These are phyloP conservation scores for Hylodesmum podocarpum DNA, from an alignment of 306 rosid species.

Conservation along the genomic window DNA sequence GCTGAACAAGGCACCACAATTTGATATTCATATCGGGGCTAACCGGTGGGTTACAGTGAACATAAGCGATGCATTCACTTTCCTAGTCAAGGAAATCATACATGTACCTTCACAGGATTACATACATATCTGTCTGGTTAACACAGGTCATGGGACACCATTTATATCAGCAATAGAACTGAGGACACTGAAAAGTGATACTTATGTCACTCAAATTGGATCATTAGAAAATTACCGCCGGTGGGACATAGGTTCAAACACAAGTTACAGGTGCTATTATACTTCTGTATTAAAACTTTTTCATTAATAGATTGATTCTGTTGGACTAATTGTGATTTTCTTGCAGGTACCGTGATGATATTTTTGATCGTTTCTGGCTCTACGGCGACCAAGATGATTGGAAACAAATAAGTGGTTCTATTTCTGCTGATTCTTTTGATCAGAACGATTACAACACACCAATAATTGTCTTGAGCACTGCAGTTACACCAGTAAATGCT, in stretches of 20 bases:
- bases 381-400: background rate
- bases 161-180: conserved; percentile 47
- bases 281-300: background rate
- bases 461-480: conserved; percentile 27
- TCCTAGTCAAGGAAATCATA: conserved; percentile 7
- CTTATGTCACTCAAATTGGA: conserved; percentile 17
- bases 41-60: conserved; percentile 32
- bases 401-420: background rate
- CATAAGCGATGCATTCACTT: background rate
- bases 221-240: background rate
- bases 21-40: conserved; percentile 47
- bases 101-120: conserved; percentile 31
- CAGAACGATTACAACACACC: background rate
- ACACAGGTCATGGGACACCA: conserved; percentile 39
- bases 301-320: too few species aligned
- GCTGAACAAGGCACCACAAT: conserved; percentile 18
- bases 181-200: conserved; percentile 25
- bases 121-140: conserved; percentile 39
- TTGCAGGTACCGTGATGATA: conserved; percentile 34
- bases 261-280: conserved; percentile 6
- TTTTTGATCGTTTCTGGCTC: conserved; percentile 33
- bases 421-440: background rate
- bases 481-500: conserved; percentile 3
- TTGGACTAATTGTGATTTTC: background rate
- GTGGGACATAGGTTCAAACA: conserved; percentile 22